phyloP scores from a whole-genome alignment of 2,329 filamentous ascomycete species.

The Plectosphaerella cucumerina region DNA sequence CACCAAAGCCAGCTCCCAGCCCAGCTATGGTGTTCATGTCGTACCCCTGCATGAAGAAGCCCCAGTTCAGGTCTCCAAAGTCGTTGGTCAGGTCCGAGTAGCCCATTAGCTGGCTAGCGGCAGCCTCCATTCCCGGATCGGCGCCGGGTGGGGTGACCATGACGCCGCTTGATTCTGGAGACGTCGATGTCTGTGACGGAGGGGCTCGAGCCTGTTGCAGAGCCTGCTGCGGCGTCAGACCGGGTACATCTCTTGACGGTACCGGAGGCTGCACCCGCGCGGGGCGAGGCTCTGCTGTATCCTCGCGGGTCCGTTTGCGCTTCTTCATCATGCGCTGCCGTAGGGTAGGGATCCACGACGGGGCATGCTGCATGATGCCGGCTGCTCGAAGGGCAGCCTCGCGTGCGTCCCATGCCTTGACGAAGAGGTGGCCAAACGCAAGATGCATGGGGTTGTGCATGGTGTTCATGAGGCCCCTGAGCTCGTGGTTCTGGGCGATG shows the following conservation, averaged over 20 bases:
- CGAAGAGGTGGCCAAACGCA: conserved; percentile 52
- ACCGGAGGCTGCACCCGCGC: not conserved
- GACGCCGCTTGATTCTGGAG: conserved; percentile 15
- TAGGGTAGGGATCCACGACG: conserved; percentile 43
- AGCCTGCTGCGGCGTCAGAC: not conserved
- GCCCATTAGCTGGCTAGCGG: conserved; percentile 4
- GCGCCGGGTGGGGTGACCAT: conserved; percentile 25
- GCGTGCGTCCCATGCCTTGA: conserved; percentile 60
- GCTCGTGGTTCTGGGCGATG: conserved; percentile 50
- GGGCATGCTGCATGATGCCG: conserved; percentile 37
- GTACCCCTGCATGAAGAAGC: conserved; percentile 39
- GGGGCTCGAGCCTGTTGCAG: not conserved
- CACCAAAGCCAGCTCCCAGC: conserved; percentile 18
- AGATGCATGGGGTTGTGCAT: conserved; percentile 53
- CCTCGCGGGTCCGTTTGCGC: conserved; percentile 17
- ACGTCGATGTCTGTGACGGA: not conserved
- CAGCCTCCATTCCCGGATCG: conserved; percentile 7
- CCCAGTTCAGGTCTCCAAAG: conserved; percentile 42
- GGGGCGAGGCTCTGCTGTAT: not conserved
- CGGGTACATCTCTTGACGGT: not conserved
- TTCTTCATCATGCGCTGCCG: conserved; percentile 35
- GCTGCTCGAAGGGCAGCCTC: conserved; percentile 40
- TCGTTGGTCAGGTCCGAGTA: conserved; percentile 22
- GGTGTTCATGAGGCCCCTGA: conserved; percentile 43
- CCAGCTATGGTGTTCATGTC: conserved; percentile 24